Percentiles rank a stretch among this genome's conserved stretches.
These are phyloP conservation scores for Tinospora cordifolia DNA, from an alignment of 164 flowering plant genomes.

Conservation along the genomic window DNA sequence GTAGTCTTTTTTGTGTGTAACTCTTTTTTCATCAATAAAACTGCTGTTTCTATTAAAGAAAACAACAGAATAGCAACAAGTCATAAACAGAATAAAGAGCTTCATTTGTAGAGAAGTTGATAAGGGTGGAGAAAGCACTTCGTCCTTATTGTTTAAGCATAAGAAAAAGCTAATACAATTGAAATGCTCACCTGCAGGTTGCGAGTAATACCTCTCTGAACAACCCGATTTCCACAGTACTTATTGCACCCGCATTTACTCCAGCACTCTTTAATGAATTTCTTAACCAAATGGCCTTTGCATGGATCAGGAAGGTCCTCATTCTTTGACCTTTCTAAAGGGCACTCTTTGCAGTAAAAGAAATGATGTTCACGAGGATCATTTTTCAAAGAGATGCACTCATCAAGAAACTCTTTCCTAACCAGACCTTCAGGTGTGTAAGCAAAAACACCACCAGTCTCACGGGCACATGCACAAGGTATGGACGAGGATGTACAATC, in stretches of 20 bases:
- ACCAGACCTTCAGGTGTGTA: conserved; percentile 62
- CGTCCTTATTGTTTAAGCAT: not conserved
- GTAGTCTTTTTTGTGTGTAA: too few relatives aligned
- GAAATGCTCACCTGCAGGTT: conserved; percentile 58
- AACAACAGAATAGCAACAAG: not conserved
- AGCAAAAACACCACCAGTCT: conserved; percentile 85
- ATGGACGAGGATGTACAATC: conserved; percentile 55
- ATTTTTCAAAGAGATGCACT: conserved; percentile 38
- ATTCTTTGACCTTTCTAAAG: conserved; percentile 53
- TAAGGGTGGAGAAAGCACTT: not conserved
- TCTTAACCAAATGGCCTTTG: conserved; percentile 74
- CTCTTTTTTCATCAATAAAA: too few relatives aligned
- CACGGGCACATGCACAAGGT: conserved; percentile 93
- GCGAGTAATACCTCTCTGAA: conserved; percentile 74
- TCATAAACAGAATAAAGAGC: not conserved
- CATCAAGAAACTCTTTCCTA: conserved; percentile 48
- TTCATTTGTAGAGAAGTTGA: too few relatives aligned
- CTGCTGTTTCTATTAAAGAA: too few relatives aligned
- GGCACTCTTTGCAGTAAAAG: conserved; percentile 60
- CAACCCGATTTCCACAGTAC: conserved; percentile 86
- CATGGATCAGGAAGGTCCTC: conserved; percentile 55
- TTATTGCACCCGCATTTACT: conserved; percentile 76
- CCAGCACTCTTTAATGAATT: conserved; percentile 91
- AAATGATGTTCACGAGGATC: conserved; percentile 33
- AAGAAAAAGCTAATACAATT: not conserved